Evolutionary conservation across 495 filamentous ascomycete species (phyloP).

Genomic region (Aspergillus cavernicola): DNA sequence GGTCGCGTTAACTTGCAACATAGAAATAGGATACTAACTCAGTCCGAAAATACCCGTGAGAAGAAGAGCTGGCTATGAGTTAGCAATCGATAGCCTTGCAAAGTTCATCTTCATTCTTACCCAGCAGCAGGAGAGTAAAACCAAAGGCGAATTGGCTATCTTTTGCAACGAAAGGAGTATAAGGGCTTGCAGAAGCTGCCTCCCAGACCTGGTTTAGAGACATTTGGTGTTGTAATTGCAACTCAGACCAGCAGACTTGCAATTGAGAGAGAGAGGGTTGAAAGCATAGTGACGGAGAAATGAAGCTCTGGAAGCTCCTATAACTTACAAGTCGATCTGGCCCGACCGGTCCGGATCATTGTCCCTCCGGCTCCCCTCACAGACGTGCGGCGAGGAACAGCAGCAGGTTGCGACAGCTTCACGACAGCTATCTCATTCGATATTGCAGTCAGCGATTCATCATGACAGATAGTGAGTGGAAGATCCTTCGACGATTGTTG

Average conservation of each 20-base stretch:
- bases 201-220: constrained; percentile 88
- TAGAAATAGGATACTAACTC: constrained; percentile 58
- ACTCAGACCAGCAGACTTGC: constrained; percentile 8
- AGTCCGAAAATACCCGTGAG: constrained; percentile 73
- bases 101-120: constrained; percentile 30
- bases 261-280: background rate
- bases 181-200: constrained; percentile 78
- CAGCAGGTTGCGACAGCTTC: constrained; percentile 2
- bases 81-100: constrained; percentile 7
- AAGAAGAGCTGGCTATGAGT: constrained; percentile 45
- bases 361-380: constrained; percentile 12
- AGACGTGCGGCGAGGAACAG: constrained; percentile 1
- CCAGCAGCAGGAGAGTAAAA: constrained; percentile 69
- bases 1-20: no score
- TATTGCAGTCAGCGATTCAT: background rate
- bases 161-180: constrained; percentile 76
- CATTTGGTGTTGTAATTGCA: constrained; percentile 32
- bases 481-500: background rate
- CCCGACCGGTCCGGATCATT: constrained; percentile 18
- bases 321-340: constrained; percentile 16
- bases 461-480: constrained; percentile 23
- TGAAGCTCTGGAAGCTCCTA: constrained; percentile 11
- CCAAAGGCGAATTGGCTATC: constrained; percentile 78
- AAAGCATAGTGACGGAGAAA: constrained; percentile 1
- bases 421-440: background rate